Evolutionary conservation across 805 yeast species (phyloP), one percentile per base, ranked within the genome.

Genomic region (Saccharomycopsis sp.): DNA sequence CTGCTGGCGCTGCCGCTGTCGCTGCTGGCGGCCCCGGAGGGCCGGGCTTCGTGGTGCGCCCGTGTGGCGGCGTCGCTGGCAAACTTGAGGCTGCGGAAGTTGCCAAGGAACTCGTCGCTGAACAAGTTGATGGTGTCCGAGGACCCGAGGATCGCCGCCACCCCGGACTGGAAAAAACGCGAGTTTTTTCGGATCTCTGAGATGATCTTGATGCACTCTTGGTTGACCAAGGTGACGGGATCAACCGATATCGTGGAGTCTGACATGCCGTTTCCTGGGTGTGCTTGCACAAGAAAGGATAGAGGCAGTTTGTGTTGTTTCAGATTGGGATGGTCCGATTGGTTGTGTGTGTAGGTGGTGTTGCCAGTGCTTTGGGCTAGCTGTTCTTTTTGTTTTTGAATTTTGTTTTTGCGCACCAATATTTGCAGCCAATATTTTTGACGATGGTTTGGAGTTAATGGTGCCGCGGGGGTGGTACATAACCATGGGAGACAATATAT

Each of bases 181-280:
- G 91, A 81, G 62, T 88, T 79, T 67, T 90, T 91, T 57, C 97
- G 78, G 96, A 94, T 90, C 21, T 94, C 91, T 18, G 96, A 85
- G 18, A 92, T 82, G 55, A 94, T 80, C 58, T 85, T 79, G 66
- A 89, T 87, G 70, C 97, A 90, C 73, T 94, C 98, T 67, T 88
- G 87, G 61, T 90, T 84, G 63, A 90, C 87, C 64, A 92, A 82
- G 1, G 95, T 87, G 57, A 86, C 79, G 14, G 95, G 88, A 70
- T 89, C 91, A 54, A 88, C 77, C 5, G 92, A 58, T 15, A 61
- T 51, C 24, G 48, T 44, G 7, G 16, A 12, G 16, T 44, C 48
- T 12, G 48, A 18, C 48, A 44, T 44, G 5, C 16, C 12, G 48
- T 37, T 12, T 37, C 44, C 44, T 12, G n/a, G 12, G n/a, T 37